Evolutionary conservation across 768 basidiomycete genomes (phyloP).

Genomic region (Tephrocybe sp.): DNA sequence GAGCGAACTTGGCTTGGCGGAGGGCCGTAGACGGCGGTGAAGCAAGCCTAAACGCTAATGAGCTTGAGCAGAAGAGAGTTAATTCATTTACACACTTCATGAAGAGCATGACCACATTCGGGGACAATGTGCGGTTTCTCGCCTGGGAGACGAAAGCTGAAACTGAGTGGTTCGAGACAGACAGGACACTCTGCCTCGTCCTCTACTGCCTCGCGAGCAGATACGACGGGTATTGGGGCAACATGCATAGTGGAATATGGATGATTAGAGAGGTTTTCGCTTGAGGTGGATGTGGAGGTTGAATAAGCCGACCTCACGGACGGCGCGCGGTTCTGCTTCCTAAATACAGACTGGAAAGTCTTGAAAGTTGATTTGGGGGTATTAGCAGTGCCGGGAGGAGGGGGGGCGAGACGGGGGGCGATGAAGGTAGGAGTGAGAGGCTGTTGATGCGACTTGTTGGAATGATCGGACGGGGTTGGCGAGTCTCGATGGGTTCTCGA

Average conservation of each 20-base stretch:
- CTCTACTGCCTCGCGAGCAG: conserved; percentile 57
- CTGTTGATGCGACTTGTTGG: conserved; percentile 26
- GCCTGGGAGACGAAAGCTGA: conserved; percentile 89
- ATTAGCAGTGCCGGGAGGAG: conserved; percentile 26
- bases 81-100: conserved; percentile 59
- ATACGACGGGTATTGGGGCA: conserved; percentile 73
- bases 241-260: conserved; percentile 63
- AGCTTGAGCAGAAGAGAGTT: conserved; percentile 9
- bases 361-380: conserved; percentile 33
- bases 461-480: conserved; percentile 28
- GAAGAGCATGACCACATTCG: conserved; percentile 97
- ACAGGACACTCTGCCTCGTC: conserved; percentile 95
- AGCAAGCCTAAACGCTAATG: conserved; percentile 70
- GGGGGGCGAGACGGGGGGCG: conserved; percentile 36
- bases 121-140: conserved; percentile 98
- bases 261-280: conserved; percentile 42
- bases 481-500: conserved; percentile 39
- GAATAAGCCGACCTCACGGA: conserved; percentile 56
- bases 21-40: conserved; percentile 94
- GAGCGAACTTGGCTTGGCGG: conserved; percentile 59
- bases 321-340: conserved; percentile 40
- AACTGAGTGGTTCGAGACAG: conserved; percentile 92
- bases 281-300: conserved; percentile 37
- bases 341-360: conserved; percentile 55
- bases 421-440: conserved; percentile 49